Percentiles rank a stretch among this genome's conserved stretches.
phyloP scores from a whole-genome alignment of 768 basidiomycete species.

The Podaxis carcinomalis region DNA sequence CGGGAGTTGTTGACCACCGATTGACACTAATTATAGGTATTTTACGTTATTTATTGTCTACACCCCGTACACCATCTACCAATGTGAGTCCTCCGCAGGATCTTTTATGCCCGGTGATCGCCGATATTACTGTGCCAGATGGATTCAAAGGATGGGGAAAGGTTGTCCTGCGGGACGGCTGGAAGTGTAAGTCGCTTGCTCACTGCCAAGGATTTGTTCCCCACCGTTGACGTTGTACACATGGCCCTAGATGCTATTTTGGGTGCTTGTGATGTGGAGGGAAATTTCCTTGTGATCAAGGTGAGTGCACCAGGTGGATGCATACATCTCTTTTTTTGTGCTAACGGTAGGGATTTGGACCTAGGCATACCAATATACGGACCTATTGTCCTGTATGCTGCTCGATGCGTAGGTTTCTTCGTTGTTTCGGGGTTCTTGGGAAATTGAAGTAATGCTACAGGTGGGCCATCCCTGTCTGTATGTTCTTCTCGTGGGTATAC shows the following conservation, averaged over 20 bases:
- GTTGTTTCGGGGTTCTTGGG: neutral
- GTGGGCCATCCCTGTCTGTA: slow-evolving; percentile 87
- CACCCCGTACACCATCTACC: slow-evolving; percentile 87
- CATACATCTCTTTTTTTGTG: neutral
- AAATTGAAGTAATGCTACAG: slow-evolving; percentile 26
- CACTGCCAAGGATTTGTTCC: neutral
- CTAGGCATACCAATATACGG: slow-evolving; percentile 82
- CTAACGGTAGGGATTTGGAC: neutral
- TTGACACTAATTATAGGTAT: slow-evolving; percentile 47
- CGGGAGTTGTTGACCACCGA: neutral
- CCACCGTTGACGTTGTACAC: neutral
- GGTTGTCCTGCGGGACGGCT: slow-evolving; percentile 70
- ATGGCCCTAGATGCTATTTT: slow-evolving; percentile 61
- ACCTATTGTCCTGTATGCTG: slow-evolving; percentile 86
- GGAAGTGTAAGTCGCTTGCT: slow-evolving; percentile 64
- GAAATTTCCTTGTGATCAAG: slow-evolving; percentile 83
- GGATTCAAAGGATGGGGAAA: slow-evolving; percentile 83
- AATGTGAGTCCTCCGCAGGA: slow-evolving; percentile 47
- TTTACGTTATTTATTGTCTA: slow-evolving; percentile 71
- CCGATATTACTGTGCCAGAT: slow-evolving; percentile 38
- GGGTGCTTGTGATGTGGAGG: slow-evolving; percentile 81
- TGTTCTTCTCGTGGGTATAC: slow-evolving; percentile 81
- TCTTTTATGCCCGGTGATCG: neutral
- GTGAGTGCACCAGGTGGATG: slow-evolving; percentile 25
- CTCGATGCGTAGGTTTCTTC: slow-evolving; percentile 67